Percentiles rank a stretch among this genome's conserved stretches.
These are phyloP conservation scores for Boletellus dicymbophilus DNA, from an alignment of 1,284 basidiomycete species.

Conservation along the genomic window DNA sequence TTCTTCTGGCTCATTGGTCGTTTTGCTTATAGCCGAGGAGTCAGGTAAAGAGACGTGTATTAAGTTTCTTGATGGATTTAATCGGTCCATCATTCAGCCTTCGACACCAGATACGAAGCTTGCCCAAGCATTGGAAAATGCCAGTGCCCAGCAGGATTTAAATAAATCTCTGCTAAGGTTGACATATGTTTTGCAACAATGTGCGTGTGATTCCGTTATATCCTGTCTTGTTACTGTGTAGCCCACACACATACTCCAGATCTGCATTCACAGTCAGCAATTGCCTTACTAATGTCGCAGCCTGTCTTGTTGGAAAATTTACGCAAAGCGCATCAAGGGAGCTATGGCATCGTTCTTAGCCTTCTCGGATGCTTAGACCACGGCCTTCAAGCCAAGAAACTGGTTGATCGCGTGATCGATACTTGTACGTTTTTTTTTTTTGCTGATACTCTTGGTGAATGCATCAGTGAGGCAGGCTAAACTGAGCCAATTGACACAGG, in stretches of 20 bases:
- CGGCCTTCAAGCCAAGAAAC: conserved; percentile 77
- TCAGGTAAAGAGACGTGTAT: conserved; percentile 23
- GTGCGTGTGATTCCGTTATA: conserved; percentile 39
- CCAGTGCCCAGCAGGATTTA: conserved; percentile 81
- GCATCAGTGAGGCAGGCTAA: conserved; percentile 4
- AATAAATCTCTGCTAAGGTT: conserved; percentile 82
- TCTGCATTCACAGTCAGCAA: conserved; percentile 73
- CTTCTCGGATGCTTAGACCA: conserved; percentile 88
- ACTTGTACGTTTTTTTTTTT: conserved; percentile 59
- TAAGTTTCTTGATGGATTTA: background rate
- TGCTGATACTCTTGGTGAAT: background rate
- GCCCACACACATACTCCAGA: conserved; percentile 37
- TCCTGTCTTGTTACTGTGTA: background rate
- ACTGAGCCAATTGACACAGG: conserved; percentile 39
- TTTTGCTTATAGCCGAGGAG: conserved; percentile 28
- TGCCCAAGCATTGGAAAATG: conserved; percentile 69
- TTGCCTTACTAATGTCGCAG: conserved; percentile 81
- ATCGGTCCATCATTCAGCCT: conserved; percentile 35
- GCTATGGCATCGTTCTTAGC: conserved; percentile 88
- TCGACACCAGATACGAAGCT: conserved; percentile 56
- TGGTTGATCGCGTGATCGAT: conserved; percentile 90
- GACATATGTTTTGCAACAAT: conserved; percentile 83
- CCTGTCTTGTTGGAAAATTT: conserved; percentile 83
- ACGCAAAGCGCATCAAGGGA: conserved; percentile 85
- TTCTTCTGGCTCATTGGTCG: conserved; percentile 4